phyloP scores from a whole-genome alignment of 345 rosid species.

The Orychophragmus violaceus region DNA sequence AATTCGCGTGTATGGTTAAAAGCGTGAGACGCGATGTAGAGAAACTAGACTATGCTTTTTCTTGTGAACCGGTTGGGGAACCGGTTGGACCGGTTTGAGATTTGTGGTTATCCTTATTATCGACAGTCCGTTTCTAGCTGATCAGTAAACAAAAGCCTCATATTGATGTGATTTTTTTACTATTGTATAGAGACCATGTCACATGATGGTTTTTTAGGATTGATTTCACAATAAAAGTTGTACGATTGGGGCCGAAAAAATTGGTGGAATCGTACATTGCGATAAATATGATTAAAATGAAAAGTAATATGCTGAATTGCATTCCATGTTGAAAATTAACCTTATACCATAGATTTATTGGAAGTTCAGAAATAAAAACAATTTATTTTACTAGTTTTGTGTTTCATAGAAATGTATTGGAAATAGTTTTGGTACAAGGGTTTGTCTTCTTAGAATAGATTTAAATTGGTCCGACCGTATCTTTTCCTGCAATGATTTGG shows the following conservation, averaged over 20 bases:
- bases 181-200: constrained; percentile 24
- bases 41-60: constrained; percentile 22
- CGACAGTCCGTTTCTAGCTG: neutral
- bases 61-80: constrained; percentile 31
- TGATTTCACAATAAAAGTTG: neutral
- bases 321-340: too few species aligned
- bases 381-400: neutral
- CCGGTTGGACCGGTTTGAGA: constrained; percentile 27
- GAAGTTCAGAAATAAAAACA: neutral
- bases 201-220: constrained; percentile 14
- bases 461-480: constrained; percentile 9
- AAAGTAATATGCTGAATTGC: too few species aligned
- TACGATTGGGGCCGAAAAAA: neutral
- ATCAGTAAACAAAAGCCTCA: neutral
- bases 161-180: neutral
- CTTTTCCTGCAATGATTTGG: neutral
- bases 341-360: neutral
- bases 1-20: neutral
- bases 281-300: neutral
- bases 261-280: constrained; percentile 4
- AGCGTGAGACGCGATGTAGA: constrained; percentile 5
- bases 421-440: neutral
- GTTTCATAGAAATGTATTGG: neutral
- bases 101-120: constrained; percentile 1
- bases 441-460: neutral